These are phyloP conservation scores for Ogataea methylovora DNA, from an alignment of 805 yeast genomes.

Conservation along the genomic window DNA sequence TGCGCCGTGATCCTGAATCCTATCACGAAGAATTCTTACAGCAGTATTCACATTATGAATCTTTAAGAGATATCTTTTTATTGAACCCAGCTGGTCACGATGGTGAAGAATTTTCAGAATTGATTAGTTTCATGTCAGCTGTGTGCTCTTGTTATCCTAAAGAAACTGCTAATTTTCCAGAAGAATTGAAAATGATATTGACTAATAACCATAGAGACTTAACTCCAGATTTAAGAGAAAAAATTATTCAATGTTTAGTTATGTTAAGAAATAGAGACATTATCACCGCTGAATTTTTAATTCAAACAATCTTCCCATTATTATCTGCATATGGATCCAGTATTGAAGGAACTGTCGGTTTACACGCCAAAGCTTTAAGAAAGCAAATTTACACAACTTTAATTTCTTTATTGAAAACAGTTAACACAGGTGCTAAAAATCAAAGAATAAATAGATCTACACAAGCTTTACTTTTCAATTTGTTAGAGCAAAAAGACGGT, in stretches of 20 bases:
- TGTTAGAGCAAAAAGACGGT: constrained; percentile 72
- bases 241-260: constrained; percentile 80
- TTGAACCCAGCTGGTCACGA: constrained; percentile 58
- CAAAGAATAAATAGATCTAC: constrained; percentile 85
- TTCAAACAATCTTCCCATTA: constrained; percentile 85
- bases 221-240: constrained; percentile 82
- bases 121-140: constrained; percentile 86
- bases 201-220: constrained; percentile 72
- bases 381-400: constrained; percentile 75
- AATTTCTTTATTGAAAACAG: constrained; percentile 68
- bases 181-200: constrained; percentile 64
- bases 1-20: constrained; percentile 89
- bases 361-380: constrained; percentile 76
- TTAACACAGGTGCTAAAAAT: constrained; percentile 83
- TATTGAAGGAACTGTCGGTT: constrained; percentile 33
- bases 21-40: constrained; percentile 90
- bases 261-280: constrained; percentile 85
- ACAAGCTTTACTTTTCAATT: constrained; percentile 84
- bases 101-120: constrained; percentile 66
- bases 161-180: constrained; percentile 80
- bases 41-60: constrained; percentile 88
- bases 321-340: constrained; percentile 57
- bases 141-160: constrained; percentile 86
- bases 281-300: constrained; percentile 69
- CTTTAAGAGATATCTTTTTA: constrained; percentile 80